Base-by-base conservation (phyloP, 2,329 filamentous ascomycete species). In the Botrytis paeoniae region DNA sequence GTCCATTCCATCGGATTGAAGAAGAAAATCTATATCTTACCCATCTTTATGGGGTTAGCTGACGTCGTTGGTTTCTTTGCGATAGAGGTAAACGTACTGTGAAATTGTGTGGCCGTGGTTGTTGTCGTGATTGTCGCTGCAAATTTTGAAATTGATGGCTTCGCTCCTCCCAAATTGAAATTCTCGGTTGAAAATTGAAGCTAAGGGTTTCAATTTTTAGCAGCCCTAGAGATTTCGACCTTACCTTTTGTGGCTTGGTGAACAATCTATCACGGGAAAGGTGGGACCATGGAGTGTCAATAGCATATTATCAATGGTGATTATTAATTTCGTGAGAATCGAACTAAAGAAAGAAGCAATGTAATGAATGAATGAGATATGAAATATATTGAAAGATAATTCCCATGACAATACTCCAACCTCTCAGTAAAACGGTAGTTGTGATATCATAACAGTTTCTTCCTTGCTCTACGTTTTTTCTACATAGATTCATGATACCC, bases 1-100 rank as follows among this genome's bases (percentile, higher is more conserved):
- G 48, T 69, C 65, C 48, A 57, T 51, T 69, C 65, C 65, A 65
- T 37, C 41, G 65, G 37, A 57, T 69, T 54, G 29, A 35, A 37
- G 62, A 66, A 72, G 20, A 77, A 78, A 77, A 79, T 75, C 71
- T 79, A 66, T 63, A 81, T 86, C 88, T 89, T 86, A 90, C 88
- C 88, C 88, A 90, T 90, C 88, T 90, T 80, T 76, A 79, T 75
- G 75, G 74, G 73, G 76, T 79, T 74, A 81, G 82, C 82, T 78
- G 73, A 73, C 74, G 74, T 75, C 73, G 74, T 54, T 64, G 75
- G 69, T 79, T 64, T 72, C 70, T 70, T 68, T 48, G 74, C 76
- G 78, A 35, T 71, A 69, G 29, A 48, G 72, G 43, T 37, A 69
- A 73, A 78, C 83, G 84, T 82, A 88, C 86, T 85, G 85, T 88